A percentile compares a stretch with the other conserved stretches of the same genome.
These are phyloP conservation scores for Jasminum sambac DNA, from an alignment of 257 asterid genomes.

Conservation along the genomic window DNA sequence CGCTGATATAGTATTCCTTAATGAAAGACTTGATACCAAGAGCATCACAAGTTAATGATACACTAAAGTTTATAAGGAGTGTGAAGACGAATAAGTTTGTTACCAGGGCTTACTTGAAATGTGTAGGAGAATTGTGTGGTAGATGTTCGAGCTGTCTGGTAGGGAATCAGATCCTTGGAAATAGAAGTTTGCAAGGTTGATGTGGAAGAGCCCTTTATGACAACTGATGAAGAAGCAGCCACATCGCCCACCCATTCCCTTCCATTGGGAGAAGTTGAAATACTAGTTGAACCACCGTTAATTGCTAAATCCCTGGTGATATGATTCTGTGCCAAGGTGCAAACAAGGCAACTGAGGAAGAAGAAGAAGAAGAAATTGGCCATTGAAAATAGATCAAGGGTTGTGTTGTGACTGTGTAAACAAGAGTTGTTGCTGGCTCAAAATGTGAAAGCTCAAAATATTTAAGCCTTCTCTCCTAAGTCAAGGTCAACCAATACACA, in stretches of 20 bases:
- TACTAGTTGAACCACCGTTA: slow-evolving; percentile 43
- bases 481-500: no score
- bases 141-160: slow-evolving; percentile 31
- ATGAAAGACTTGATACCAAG: slow-evolving; percentile 22
- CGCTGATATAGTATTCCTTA: slow-evolving; percentile 28
- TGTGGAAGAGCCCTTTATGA: slow-evolving; percentile 42
- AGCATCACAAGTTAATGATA: no score
- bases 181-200: slow-evolving; percentile 9
- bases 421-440: no score
- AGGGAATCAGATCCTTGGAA: slow-evolving; percentile 28
- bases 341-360: slow-evolving; percentile 1
- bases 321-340: neutral
- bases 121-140: slow-evolving; percentile 26
- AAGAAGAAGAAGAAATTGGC: neutral
- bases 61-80: slow-evolving; percentile 31
- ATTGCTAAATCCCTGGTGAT: slow-evolving; percentile 27
- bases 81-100: slow-evolving; percentile 24
- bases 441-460: no score
- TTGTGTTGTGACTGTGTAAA: no score
- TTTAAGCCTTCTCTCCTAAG: no score
- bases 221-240: slow-evolving; percentile 22
- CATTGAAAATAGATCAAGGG: no score
- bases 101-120: slow-evolving; percentile 20
- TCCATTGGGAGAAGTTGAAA: slow-evolving; percentile 37
- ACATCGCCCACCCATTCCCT: slow-evolving; percentile 49